These are phyloP conservation scores for Cystobasidium pallidum DNA, from an alignment of 1,284 basidiomycete genomes.

Conservation along the genomic window DNA sequence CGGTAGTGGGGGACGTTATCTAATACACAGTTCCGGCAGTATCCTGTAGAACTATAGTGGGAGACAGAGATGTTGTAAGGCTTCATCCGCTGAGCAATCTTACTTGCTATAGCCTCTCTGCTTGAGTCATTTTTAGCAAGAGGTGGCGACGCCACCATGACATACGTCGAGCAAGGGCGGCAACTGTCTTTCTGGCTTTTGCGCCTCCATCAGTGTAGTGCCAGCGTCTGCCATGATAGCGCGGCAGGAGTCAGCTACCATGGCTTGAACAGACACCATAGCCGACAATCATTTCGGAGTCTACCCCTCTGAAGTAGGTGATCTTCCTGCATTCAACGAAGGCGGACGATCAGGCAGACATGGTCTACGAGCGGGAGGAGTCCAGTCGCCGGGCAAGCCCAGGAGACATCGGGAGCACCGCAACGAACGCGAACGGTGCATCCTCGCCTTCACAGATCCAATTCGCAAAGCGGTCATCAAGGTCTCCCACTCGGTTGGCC, in stretches of 20 bases:
- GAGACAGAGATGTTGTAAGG: too few relatives aligned
- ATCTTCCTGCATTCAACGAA: not conserved
- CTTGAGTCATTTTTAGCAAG: too few relatives aligned
- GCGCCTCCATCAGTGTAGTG: not conserved
- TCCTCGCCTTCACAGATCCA: not conserved
- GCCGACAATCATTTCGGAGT: too few relatives aligned
- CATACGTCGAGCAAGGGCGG: not conserved
- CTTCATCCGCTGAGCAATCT: too few relatives aligned
- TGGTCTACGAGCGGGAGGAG: not conserved
- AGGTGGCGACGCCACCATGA: not conserved
- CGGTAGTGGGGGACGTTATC: too few relatives aligned
- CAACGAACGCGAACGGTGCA: not conserved
- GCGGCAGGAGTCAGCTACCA: not conserved
- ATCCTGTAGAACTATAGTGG: too few relatives aligned
- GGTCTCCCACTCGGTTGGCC: not conserved
- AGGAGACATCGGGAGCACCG: not conserved
- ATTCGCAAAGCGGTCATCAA: not conserved
- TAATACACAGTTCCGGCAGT: too few relatives aligned
- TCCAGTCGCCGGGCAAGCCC: not conserved
- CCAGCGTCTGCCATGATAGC: not conserved
- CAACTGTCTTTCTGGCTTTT: not conserved
- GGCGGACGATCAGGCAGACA: not conserved
- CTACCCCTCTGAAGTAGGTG: too few relatives aligned
- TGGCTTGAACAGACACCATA: not conserved
- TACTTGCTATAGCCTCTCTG: too few relatives aligned